Percentiles rank a stretch among this genome's conserved stretches.
Conservation (phyloP, 805 yeast genomes). For the Wickerhamomyces bovis region DNA sequence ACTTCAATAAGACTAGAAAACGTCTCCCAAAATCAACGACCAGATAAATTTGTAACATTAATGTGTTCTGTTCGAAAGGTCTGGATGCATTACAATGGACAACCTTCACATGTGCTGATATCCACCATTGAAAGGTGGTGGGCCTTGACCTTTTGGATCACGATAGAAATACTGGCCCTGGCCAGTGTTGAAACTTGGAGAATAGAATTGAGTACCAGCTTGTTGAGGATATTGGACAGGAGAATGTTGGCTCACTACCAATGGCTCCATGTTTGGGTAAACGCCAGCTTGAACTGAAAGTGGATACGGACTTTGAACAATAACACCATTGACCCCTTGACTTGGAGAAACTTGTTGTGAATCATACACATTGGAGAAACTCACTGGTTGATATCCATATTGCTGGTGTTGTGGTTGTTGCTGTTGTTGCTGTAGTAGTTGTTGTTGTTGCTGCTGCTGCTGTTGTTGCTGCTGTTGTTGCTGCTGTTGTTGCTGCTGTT, state of each 20-base stretch:
- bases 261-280: neutral
- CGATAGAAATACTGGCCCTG: neutral
- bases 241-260: neutral
- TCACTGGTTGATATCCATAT: neutral
- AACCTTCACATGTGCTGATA: neutral
- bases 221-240: neutral
- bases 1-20: neutral
- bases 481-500: neutral
- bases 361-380: neutral
- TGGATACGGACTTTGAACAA: neutral
- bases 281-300: neutral
- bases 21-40: too few relatives aligned
- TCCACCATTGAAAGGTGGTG: neutral
- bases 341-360: neutral
- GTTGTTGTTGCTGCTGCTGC: too few relatives aligned
- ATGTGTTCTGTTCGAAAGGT: neutral
- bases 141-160: neutral
- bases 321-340: neutral
- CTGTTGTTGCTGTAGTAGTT: neutral
- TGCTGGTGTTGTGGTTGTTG: neutral
- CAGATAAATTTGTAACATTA: neutral
- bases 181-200: neutral
- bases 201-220: neutral
- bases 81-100: neutral
- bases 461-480: too few relatives aligned